Evolutionary conservation across 2,329 filamentous ascomycete species (phyloP).

Genomic region (Talaromyces islandicus): DNA sequence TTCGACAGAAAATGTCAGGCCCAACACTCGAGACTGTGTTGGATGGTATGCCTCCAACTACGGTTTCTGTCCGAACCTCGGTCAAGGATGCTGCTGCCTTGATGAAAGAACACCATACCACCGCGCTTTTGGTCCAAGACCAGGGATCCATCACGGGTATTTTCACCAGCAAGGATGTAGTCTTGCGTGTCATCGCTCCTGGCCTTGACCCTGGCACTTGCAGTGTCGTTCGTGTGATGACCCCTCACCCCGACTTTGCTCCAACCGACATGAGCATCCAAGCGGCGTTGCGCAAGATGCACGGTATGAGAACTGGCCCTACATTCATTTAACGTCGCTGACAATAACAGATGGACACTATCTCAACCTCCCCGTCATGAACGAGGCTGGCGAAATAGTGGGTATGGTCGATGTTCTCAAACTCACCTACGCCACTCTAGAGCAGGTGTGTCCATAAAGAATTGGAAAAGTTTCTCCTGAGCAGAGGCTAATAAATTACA

Average conservation of each 20-base stretch:
- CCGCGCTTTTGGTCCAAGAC: constrained; percentile 91
- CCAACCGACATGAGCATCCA: constrained; percentile 99
- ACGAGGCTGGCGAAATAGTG: constrained; percentile 91
- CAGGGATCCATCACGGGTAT: constrained; percentile 97
- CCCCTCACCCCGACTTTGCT: constrained; percentile 96
- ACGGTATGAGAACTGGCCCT: constrained; percentile 57
- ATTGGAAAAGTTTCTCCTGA: neutral
- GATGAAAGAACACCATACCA: constrained; percentile 99
- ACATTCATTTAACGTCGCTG: constrained; percentile 11
- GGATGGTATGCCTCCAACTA: constrained; percentile 84
- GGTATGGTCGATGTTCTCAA: constrained; percentile 99
- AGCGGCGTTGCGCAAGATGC: constrained; percentile 96
- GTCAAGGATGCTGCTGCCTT: constrained; percentile 90
- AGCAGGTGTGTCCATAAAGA: constrained; percentile 58
- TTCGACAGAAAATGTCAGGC: constrained; percentile 94
- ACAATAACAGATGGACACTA: constrained; percentile 77
- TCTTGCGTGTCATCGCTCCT: constrained; percentile 93
- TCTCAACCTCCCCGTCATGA: constrained; percentile 97
- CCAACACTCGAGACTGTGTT: constrained; percentile 92
- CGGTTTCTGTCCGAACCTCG: constrained; percentile 90
- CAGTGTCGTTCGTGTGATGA: constrained; percentile 98
- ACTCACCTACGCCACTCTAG: constrained; percentile 93
- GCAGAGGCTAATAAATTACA: neutral
- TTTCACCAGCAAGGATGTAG: constrained; percentile 98
- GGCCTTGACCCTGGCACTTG: constrained; percentile 90